Conservation (phyloP, 495 filamentous ascomycete species). For the Penicillium pulvis region DNA sequence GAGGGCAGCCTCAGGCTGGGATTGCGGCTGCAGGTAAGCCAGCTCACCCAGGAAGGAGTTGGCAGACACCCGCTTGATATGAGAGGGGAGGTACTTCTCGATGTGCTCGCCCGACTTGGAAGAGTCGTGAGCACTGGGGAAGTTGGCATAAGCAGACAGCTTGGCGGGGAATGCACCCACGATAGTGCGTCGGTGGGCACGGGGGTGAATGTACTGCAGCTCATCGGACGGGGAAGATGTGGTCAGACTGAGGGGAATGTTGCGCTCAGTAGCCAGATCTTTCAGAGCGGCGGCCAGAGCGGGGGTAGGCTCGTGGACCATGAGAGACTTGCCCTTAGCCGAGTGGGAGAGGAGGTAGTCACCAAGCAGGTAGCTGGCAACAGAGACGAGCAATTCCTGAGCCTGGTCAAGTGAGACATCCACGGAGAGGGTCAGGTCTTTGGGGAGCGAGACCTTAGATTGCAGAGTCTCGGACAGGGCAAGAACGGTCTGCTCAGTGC, state of each 20-base stretch:
- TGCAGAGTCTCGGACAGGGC: slow-evolving; percentile 1
- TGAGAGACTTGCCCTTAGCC: not conserved
- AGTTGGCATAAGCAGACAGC: not conserved
- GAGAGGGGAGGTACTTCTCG: not conserved
- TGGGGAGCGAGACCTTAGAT: not conserved
- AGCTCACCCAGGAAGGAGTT: not conserved
- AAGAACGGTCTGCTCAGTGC: slow-evolving; percentile 1
- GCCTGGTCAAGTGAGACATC: not conserved
- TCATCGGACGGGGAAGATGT: not conserved
- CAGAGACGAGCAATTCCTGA: not conserved
- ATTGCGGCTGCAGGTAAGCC: not conserved
- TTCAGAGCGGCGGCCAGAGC: not conserved
- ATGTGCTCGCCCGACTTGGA: not conserved
- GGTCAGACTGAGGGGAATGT: not conserved
- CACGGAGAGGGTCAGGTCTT: not conserved
- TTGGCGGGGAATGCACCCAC: not conserved
- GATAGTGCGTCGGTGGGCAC: not conserved
- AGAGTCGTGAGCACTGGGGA: not conserved
- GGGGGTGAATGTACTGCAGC: slow-evolving; percentile 1
- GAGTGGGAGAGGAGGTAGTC: not conserved
- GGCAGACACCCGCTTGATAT: not conserved
- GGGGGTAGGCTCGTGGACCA: not conserved
- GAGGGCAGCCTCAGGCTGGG: not conserved
- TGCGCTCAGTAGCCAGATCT: not conserved
- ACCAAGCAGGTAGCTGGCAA: not conserved